Base-by-base conservation (phyloP, 129 eudicot species). In the Flaveria linearis region DNA sequence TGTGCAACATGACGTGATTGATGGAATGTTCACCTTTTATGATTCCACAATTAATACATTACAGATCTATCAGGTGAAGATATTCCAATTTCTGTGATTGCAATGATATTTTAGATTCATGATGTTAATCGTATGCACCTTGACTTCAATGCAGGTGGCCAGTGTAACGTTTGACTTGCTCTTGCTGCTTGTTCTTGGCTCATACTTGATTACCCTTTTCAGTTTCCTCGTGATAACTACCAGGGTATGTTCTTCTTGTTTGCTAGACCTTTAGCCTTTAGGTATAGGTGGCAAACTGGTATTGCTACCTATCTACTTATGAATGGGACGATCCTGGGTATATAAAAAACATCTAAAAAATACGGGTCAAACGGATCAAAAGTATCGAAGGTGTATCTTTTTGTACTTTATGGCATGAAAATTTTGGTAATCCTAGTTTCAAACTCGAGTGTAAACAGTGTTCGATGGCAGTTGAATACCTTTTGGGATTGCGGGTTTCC, bases 101-200 rank as follows among this genome's bases (percentile, higher is more conserved):
- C 25, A 5, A 20, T 25, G 25, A 15, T 23, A 15, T 15, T 15
- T 25, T 46, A 43, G 23, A 41, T 45, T 60, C 18, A 25, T 75
- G 63, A 75, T 75, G 11, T 26, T 49, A 63, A 66, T 16, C 30
- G 16, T 65, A 33, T 66, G 73, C 56, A 42, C 22, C 18, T 56
- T 33, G 70, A 45, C 23, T 78, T 76, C 7, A 42, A 78, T 85
- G 81, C 92, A 95, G 99, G 99, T 95, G 22, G 97, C 99, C 16
- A 95, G 99, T 68, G 92, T 95, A 64, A 91, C 97, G 17, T 95
- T 95, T 30, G 99, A 95, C 93, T 84, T 95, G 86, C 97, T 95
- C 25, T 78, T 91, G 90, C 85, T 91, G 50, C 91, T 95, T 10
- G 89, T 82, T 53, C 67, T 95, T 62, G 99, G 99, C 28, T 95